A percentile compares a stretch with the other conserved stretches of the same genome.
Conservation (phyloP, 352 stramenopile genomes). For the Globisporangium alternatum region DNA sequence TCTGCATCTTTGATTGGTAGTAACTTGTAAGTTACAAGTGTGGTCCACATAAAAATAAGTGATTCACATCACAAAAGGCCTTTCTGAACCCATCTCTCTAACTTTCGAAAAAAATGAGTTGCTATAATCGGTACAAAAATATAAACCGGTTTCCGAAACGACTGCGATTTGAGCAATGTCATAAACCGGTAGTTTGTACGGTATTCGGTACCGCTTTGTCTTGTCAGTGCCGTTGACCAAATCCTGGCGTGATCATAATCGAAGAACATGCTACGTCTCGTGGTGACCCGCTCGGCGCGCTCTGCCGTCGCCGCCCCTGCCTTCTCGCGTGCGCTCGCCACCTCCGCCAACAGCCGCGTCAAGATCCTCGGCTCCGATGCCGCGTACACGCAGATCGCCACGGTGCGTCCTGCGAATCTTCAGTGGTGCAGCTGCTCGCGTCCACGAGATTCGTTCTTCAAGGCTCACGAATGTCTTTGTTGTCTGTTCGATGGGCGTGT, state of each 20-base stretch:
- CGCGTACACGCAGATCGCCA: conserved; percentile 65
- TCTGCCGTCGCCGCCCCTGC: conserved; percentile 22
- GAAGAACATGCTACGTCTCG: conserved; percentile 41
- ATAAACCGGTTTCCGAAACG: too few relatives aligned
- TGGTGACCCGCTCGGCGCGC: conserved; percentile 28
- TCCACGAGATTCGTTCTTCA: not conserved
- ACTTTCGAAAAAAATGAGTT: not conserved
- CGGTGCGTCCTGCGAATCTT: conserved; percentile 30
- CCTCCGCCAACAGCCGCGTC: conserved; percentile 53
- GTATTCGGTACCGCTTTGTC: too few relatives aligned
- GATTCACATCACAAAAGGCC: too few relatives aligned
- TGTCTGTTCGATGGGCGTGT: not conserved
- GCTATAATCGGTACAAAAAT: not conserved
- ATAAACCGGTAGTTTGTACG: not conserved
- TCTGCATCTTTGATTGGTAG: too few relatives aligned
- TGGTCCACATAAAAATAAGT: too few relatives aligned
- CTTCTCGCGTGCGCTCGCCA: conserved; percentile 25
- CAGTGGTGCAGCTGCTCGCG: not conserved
- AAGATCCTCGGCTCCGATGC: conserved; percentile 75
- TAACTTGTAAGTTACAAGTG: too few relatives aligned
- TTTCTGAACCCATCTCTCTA: not conserved
- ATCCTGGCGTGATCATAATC: not conserved
- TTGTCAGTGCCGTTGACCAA: not conserved
- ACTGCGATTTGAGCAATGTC: too few relatives aligned
- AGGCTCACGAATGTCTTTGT: not conserved